Evolutionary conservation across 1,284 basidiomycete genomes (phyloP).

Genomic region (Pseudozyma thailandica): DNA sequence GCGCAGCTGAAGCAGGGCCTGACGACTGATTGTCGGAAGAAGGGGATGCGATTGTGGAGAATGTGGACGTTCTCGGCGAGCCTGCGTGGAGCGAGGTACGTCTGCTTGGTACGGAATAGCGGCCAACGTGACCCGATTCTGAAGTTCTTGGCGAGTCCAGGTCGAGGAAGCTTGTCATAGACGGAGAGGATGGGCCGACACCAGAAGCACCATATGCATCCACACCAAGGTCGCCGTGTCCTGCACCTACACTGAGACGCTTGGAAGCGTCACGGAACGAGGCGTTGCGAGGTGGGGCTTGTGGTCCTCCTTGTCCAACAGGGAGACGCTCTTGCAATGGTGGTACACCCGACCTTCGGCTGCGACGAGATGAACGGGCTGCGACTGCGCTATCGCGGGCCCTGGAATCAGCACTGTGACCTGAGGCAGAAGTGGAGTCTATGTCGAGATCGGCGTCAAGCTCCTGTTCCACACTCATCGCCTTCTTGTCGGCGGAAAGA

Average conservation of each 20-base stretch:
- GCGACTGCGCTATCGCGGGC: slow-evolving; percentile 9
- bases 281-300: slow-evolving; percentile 38
- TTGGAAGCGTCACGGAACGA: slow-evolving; percentile 45
- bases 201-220: slow-evolving; percentile 20
- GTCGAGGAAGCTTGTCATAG: slow-evolving; percentile 44
- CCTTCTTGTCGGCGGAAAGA: slow-evolving; percentile 24
- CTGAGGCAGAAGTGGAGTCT: slow-evolving; percentile 3
- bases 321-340: slow-evolving; percentile 33
- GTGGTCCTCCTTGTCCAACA: slow-evolving; percentile 33
- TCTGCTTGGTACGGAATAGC: slow-evolving; percentile 25
- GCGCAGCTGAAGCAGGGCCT: slow-evolving; percentile 2
- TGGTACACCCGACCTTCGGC: slow-evolving; percentile 31
- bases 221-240: slow-evolving; percentile 37
- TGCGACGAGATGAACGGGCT: slow-evolving; percentile 26
- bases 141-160: slow-evolving; percentile 45
- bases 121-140: slow-evolving; percentile 19
- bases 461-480: slow-evolving; percentile 44
- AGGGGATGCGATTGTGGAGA: slow-evolving; percentile 2
- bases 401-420: slow-evolving; percentile 4
- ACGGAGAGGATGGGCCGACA: slow-evolving; percentile 24
- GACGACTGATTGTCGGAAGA: slow-evolving; percentile 1
- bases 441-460: slow-evolving; percentile 22
- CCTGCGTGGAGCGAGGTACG: slow-evolving; percentile 31
- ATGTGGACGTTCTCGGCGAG: slow-evolving; percentile 15
- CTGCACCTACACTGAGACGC: slow-evolving; percentile 17